Evolutionary conservation across 2,329 filamentous ascomycete species (phyloP), one percentile per base, ranked within the genome.

Genomic region (Trichoderma brevicompactum): DNA sequence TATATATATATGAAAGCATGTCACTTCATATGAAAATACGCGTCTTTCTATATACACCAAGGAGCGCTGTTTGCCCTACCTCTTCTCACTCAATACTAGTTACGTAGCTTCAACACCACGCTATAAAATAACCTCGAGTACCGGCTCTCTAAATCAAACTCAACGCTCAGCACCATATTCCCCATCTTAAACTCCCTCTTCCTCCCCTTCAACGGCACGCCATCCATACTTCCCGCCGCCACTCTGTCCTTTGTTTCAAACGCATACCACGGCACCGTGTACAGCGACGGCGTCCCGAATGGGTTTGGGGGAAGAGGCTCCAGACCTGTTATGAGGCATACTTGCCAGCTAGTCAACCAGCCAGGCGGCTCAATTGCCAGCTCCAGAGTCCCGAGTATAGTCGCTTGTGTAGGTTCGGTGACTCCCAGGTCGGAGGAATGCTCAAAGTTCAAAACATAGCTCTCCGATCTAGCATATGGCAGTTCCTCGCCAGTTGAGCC

Each of bases 381-480:
- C 54, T 74, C 71, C 7, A 74, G 49, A 2, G 65, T 65, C 1
- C 72, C 73, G 2, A 74, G 63, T 8, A 74, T 70, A 7, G 55
- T 67, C 10, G 71, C 59, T 19, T 59, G 53, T 8, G 55, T 60
- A 10, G 73, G 67, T 9, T 69, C 66, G 2, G 66, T 68, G 3
- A 70, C 61, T 3, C 69, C 62, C 19, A 70, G 71, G 2, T 69
- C 66, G 7, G 71, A 69, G 9, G 64, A 59, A 5, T 68, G 48
- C 36, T 72, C 69, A 46, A 74, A 74, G 46, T 72, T 72, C 61
- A 74, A 67, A 52, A 72, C 72, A 53, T 73, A 74, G 8, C 66
- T 68, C 19, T 70, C 71, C 23, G 5, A 10, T 60, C 49, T 13
- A 54, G 59, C 12, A 44, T 43, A 7, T 66, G 64, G 15, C 19